These are phyloP conservation scores for Rhodamnia argentea DNA, from an alignment of 345 rosid species.

Conservation along the genomic window DNA sequence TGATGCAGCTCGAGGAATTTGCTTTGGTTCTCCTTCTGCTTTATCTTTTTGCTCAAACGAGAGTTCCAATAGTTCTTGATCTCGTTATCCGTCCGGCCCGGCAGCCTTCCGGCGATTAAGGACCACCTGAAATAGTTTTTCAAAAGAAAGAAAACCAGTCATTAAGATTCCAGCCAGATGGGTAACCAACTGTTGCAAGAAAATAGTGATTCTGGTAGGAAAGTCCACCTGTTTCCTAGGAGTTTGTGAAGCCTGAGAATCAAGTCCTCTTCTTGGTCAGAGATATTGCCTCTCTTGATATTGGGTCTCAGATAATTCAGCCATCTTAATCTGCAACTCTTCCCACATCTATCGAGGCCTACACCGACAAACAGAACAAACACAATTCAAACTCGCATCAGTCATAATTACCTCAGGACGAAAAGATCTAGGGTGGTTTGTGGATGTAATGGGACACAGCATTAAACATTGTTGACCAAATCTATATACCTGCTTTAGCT, in stretches of 20 bases:
- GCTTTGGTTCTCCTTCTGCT: conserved; percentile 12
- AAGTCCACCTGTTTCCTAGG: conserved; percentile 41
- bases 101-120: conserved; percentile 47
- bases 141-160: not conserved
- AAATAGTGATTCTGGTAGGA: not conserved
- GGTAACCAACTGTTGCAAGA: not conserved
- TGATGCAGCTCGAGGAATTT: not conserved
- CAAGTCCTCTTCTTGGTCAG: conserved; percentile 50
- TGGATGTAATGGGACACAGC: not conserved
- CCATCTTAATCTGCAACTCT: conserved; percentile 57
- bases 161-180: not conserved
- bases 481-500: conserved; percentile 28
- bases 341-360: conserved; percentile 39
- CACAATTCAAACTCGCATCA: not conserved
- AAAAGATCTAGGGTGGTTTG: not conserved
- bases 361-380: not conserved
- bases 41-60: conserved; percentile 35
- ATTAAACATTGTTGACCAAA: not conserved
- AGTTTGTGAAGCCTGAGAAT: conserved; percentile 44
- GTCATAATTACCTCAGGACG: not conserved
- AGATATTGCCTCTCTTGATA: conserved; percentile 45
- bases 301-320: conserved; percentile 54
- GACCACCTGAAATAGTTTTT: conserved; percentile 29
- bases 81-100: conserved; percentile 45
- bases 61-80: conserved; percentile 51